Conservation (phyloP, 306 rosid species). For the Dalbergia cochinchinensis region DNA sequence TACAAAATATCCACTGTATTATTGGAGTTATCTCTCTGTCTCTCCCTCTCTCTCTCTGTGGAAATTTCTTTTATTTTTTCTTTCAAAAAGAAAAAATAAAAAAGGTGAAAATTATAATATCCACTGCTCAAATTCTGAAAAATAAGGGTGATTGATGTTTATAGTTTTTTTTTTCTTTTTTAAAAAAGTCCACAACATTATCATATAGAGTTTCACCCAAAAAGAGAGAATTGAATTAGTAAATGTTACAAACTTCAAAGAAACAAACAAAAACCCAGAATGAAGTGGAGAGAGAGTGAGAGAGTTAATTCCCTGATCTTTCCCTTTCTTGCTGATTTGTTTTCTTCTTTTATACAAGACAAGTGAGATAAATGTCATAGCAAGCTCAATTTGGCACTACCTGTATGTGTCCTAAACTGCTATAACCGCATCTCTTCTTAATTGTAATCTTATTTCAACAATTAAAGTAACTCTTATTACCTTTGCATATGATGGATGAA, state of each 20-base stretch:
- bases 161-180: neutral
- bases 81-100: neutral
- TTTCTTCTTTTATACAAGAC: slow-evolving; percentile 56
- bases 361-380: slow-evolving; percentile 45
- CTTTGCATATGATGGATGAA: no score
- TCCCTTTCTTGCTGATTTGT: slow-evolving; percentile 56
- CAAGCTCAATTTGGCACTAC: slow-evolving; percentile 48
- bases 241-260: slow-evolving; percentile 36
- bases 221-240: slow-evolving; percentile 35
- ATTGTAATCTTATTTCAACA: no score
- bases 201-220: slow-evolving; percentile 35
- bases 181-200: neutral
- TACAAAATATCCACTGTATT: slow-evolving; percentile 74
- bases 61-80: neutral
- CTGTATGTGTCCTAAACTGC: slow-evolving; percentile 44
- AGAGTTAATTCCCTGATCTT: slow-evolving; percentile 50
- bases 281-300: slow-evolving; percentile 42
- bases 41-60: slow-evolving; percentile 23
- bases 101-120: neutral
- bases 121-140: slow-evolving; percentile 8
- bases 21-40: slow-evolving; percentile 57
- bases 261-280: slow-evolving; percentile 50
- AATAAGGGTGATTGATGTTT: slow-evolving; percentile 33
- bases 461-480: no score
- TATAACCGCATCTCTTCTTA: neutral